Conservation (phyloP, 768 basidiomycete genomes). For the Dendrothele bispora region DNA sequence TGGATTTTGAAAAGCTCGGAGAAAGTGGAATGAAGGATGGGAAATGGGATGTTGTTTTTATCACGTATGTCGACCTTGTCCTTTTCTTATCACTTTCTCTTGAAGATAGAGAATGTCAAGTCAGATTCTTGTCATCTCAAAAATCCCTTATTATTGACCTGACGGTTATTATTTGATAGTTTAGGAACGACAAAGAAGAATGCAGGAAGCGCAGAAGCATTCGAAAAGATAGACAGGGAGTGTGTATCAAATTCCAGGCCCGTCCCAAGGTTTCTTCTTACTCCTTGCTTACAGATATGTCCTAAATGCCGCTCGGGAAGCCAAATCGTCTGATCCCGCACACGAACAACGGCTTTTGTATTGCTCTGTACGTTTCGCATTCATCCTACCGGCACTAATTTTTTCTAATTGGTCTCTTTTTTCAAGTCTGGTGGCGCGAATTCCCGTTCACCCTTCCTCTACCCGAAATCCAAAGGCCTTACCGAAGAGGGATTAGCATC, state of each 20-base stretch:
- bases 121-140: no score
- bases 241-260: conserved; percentile 32
- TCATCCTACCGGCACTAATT: not conserved
- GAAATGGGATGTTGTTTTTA: conserved; percentile 75
- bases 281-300: conserved; percentile 56
- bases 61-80: conserved; percentile 55
- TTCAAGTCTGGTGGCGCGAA: conserved; percentile 49
- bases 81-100: not conserved
- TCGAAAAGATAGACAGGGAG: conserved; percentile 80
- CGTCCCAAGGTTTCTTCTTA: not conserved
- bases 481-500: conserved; percentile 69
- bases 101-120: not conserved
- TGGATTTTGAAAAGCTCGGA: conserved; percentile 69
- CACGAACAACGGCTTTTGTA: conserved; percentile 66
- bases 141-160: not conserved
- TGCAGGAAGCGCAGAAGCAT: conserved; percentile 65
- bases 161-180: conserved; percentile 24
- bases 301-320: conserved; percentile 68
- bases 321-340: conserved; percentile 45
- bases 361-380: conserved; percentile 51
- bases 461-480: conserved; percentile 62
- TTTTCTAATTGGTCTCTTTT: not conserved
- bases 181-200: conserved; percentile 63
- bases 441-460: conserved; percentile 50
- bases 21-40: conserved; percentile 49